phyloP scores from a whole-genome alignment of 345 rosid genomes.

The Eucalyptus cloeziana region DNA sequence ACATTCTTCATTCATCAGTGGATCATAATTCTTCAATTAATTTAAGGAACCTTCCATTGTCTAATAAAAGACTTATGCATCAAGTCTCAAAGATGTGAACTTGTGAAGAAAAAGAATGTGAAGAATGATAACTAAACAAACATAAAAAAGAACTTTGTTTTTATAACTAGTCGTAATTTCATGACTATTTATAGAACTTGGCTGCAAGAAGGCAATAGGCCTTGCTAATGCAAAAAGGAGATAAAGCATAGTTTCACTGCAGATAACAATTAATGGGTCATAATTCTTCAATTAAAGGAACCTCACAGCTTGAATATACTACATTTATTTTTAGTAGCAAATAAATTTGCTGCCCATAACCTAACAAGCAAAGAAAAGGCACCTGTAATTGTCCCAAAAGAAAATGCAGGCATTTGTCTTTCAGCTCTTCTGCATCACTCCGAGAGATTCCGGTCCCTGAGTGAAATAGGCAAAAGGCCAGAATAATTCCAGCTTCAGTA shows the following conservation, averaged over 20 bases:
- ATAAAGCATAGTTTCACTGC: not conserved
- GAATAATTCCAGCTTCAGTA: not conserved
- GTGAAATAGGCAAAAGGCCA: not conserved
- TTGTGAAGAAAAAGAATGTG: not conserved
- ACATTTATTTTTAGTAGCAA: not conserved
- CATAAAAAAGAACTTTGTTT: not conserved
- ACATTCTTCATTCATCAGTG: not conserved
- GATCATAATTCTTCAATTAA: not conserved
- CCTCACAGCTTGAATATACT: not conserved
- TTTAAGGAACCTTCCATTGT: not conserved
- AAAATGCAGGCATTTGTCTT: constrained; percentile 53
- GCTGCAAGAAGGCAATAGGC: not conserved
- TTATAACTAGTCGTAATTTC: not conserved
- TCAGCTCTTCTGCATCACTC: constrained; percentile 44
- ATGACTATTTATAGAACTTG: not conserved
- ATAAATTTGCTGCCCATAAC: not conserved
- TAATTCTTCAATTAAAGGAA: not conserved
- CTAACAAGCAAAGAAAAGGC: not conserved
- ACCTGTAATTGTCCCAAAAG: constrained; percentile 57
- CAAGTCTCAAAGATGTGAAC: not conserved
- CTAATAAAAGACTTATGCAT: not conserved
- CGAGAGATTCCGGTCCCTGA: constrained; percentile 72
- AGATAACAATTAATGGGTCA: not conserved
- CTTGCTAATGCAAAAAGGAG: not conserved
- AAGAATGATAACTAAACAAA: not conserved